Conservation (phyloP, 257 asterid genomes). For the Solanum lycopersicoides region DNA sequence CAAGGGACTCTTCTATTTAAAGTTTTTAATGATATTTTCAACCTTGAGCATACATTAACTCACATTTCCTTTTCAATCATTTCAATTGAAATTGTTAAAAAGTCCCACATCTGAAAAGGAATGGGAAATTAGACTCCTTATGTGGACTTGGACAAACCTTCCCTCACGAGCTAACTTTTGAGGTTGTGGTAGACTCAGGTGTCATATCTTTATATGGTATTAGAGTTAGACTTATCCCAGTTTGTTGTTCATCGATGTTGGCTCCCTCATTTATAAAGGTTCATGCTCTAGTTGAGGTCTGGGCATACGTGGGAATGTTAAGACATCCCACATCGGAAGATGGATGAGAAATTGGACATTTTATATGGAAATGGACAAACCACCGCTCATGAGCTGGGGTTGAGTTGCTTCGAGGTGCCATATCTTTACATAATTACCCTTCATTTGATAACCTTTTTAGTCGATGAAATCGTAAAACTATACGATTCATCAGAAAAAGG, state of each 20-base stretch:
- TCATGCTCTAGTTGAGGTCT: not conserved
- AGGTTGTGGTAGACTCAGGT: not conserved
- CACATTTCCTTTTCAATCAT: not conserved
- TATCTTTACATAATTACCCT: not conserved
- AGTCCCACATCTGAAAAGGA: not conserved
- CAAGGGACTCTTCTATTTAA: too few relatives aligned
- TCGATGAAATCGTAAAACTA: too few relatives aligned
- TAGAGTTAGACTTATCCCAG: not conserved
- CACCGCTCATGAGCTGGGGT: not conserved
- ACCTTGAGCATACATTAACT: too few relatives aligned
- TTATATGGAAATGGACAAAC: not conserved
- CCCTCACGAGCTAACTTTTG: too few relatives aligned
- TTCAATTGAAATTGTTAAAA: not conserved
- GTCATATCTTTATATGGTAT: not conserved
- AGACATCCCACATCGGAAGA: not conserved
- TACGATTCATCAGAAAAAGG: too few relatives aligned
- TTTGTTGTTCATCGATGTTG: not conserved
- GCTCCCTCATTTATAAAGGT: not conserved
- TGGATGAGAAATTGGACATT: not conserved
- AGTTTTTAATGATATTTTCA: too few relatives aligned
- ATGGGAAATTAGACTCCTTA: not conserved
- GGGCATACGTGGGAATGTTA: not conserved
- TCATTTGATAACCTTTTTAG: too few relatives aligned
- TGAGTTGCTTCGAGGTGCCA: not conserved
- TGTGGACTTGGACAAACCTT: not conserved